Conservation (phyloP, 1,284 basidiomycete genomes). For the Ceratobasidium sp. region DNA sequence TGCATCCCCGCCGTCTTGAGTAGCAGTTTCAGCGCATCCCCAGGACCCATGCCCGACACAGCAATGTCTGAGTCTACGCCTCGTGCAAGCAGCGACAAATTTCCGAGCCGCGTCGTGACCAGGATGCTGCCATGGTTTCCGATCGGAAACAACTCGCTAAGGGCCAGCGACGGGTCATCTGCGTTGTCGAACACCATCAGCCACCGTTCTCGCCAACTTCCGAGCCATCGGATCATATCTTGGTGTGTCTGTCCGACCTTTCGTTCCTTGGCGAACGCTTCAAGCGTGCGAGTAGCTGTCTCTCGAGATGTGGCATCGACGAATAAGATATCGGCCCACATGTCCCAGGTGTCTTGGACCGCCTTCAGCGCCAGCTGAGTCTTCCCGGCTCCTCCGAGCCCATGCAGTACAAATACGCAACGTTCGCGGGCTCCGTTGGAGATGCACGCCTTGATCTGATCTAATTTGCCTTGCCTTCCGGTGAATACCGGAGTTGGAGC, state of each 20-base stretch:
- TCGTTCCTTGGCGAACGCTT: not conserved
- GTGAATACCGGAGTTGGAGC: not conserved
- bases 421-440: not conserved
- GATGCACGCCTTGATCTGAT: not conserved
- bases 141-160: not conserved
- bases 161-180: not conserved
- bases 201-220: not conserved
- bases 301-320: conserved; percentile 31
- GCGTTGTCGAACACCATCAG: conserved; percentile 27
- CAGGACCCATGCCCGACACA: conserved; percentile 10
- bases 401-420: conserved; percentile 15
- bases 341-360: not conserved
- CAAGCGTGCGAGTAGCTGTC: not conserved
- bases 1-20: not conserved
- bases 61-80: not conserved
- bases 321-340: conserved; percentile 24
- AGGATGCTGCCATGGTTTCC: not conserved
- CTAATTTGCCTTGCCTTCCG: not conserved
- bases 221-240: not conserved
- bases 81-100: not conserved
- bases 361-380: too few relatives aligned
- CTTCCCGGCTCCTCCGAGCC: conserved; percentile 12
- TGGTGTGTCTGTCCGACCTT: not conserved
- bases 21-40: conserved; percentile 25
- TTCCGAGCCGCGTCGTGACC: not conserved